phyloP scores from a whole-genome alignment of 352 stramenopile genomes.

The Phytophthora pinifolia region DNA sequence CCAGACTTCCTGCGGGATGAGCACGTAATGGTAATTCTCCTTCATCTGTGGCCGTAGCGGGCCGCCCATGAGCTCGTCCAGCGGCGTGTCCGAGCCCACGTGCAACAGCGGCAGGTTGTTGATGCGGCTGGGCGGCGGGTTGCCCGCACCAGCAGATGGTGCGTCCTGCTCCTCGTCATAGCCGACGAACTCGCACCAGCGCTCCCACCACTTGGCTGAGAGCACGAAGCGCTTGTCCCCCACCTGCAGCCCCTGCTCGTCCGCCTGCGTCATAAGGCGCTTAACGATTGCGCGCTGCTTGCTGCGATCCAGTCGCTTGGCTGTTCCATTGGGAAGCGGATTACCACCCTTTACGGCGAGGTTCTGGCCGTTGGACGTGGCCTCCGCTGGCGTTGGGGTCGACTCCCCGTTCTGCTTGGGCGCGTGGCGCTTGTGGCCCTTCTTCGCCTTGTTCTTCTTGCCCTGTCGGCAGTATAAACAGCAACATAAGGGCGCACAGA shows the following conservation, averaged over 20 bases:
- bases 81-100: slow-evolving; percentile 37
- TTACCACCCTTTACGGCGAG: slow-evolving; percentile 9
- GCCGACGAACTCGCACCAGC: slow-evolving; percentile 70
- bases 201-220: slow-evolving; percentile 82
- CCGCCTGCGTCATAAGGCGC: slow-evolving; percentile 60
- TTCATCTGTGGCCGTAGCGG: slow-evolving; percentile 65
- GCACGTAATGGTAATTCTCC: slow-evolving; percentile 75
- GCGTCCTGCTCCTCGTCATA: slow-evolving; percentile 42
- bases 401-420: slow-evolving; percentile 45
- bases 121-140: slow-evolving; percentile 49
- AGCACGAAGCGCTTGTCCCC: slow-evolving; percentile 81
- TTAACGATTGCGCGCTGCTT: slow-evolving; percentile 61
- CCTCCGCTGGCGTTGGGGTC: neutral
- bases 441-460: slow-evolving; percentile 64
- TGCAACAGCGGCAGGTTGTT: slow-evolving; percentile 68
- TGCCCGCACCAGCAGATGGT: slow-evolving; percentile 1
- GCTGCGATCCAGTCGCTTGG: slow-evolving; percentile 29
- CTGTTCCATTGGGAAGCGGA: slow-evolving; percentile 2
- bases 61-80: slow-evolving; percentile 71
- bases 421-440: slow-evolving; percentile 39
- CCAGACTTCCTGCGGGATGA: slow-evolving; percentile 79
- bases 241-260: slow-evolving; percentile 69
- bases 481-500: neutral
- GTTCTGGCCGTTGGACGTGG: neutral
- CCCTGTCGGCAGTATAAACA: slow-evolving; percentile 10